A percentile compares a stretch with the other conserved stretches of the same genome.
These are phyloP conservation scores for Polytrichum commune DNA, from an alignment of 225 moss, liverwort and hornwort genomes.

Conservation along the genomic window DNA sequence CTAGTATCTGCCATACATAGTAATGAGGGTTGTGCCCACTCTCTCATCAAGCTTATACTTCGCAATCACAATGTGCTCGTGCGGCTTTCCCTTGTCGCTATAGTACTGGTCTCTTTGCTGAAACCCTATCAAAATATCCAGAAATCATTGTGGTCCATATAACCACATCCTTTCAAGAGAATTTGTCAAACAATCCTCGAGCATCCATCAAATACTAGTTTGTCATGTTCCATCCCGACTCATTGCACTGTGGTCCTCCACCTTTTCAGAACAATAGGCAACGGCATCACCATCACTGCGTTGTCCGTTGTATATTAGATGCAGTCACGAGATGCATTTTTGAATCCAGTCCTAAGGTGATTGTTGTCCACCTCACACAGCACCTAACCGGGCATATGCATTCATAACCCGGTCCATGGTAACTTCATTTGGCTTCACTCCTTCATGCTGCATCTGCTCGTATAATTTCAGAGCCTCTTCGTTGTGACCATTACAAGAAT, in stretches of 20 bases:
- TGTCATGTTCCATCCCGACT: too few species aligned
- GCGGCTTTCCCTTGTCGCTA: constrained; percentile 23
- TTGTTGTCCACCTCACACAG: constrained; percentile 29
- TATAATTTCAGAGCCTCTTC: constrained; percentile 45
- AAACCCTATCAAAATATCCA: constrained; percentile 36
- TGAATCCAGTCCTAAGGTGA: constrained; percentile 32
- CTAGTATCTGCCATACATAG: constrained; percentile 32
- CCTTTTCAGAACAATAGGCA: too few species aligned
- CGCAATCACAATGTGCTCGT: constrained; percentile 27
- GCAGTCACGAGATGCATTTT: constrained; percentile 39
- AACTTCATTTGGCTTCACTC: constrained; percentile 46
- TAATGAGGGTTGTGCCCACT: constrained; percentile 38
- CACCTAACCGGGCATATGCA: constrained; percentile 40
- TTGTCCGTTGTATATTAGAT: not conserved
- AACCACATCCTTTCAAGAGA: constrained; percentile 33
- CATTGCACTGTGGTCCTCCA: too few species aligned
- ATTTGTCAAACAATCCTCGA: constrained; percentile 36
- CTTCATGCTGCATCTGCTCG: constrained; percentile 42
- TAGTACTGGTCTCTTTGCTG: constrained; percentile 17
- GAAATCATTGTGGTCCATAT: constrained; percentile 47
- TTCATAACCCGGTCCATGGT: constrained; percentile 36
- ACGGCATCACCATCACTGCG: too few species aligned
- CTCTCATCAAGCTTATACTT: constrained; percentile 31
- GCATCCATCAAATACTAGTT: constrained; percentile 31
- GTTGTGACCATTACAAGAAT: constrained; percentile 30